Base-by-base conservation (phyloP, 352 stramenopile genomes). In the Phytophthora capsici region DNA sequence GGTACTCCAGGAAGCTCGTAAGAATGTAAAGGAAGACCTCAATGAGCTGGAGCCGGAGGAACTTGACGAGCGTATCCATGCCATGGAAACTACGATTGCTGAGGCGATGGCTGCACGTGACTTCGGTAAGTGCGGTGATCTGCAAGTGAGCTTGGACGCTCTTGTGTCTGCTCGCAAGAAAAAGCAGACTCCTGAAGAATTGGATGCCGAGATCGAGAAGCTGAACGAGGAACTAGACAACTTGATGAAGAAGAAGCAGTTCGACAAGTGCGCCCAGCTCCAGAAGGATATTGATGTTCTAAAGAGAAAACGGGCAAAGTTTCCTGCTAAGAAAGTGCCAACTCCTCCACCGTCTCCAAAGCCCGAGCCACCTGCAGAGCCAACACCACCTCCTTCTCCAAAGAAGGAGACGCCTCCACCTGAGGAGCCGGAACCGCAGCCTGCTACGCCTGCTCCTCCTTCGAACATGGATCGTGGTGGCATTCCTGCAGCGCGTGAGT, bases 31-130 rank as follows among this genome's bases (percentile, higher is more conserved):
- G 56, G 87, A 96, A 71, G 87, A 95, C 28, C 37, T 95, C 45
- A 91, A 93, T 20, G 89, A 96, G n/a, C 61, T 96, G 25, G 87
- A 95, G 38, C 74, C 89, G 5, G 75, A 80, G 12, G 89, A 96
- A 19, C 63, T 96, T 3, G 89, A 96, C 50, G 84, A 91, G 28
- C 86, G 89, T 6, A 96, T 96, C 48, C 74, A 69, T 34, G 60
- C 51, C 1, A 76, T 95, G 36, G 88, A 95, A 64, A 48, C 46
- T 19, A 71, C 76, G 5, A 94, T 96, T 62, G 79, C 80, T 12
- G 69, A 84, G 13, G 87, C 89, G 5, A 94, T 95, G 86, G 65
- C 80, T 28, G 84, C 86, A 19, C 80, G 89, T 9, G 72, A 94
- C 37, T 96, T 95, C 30, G 85, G 90, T 20, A 88, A 85, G 34